Base-by-base conservation (phyloP, 257 asterid species). In the Plectranthus barbatus region DNA sequence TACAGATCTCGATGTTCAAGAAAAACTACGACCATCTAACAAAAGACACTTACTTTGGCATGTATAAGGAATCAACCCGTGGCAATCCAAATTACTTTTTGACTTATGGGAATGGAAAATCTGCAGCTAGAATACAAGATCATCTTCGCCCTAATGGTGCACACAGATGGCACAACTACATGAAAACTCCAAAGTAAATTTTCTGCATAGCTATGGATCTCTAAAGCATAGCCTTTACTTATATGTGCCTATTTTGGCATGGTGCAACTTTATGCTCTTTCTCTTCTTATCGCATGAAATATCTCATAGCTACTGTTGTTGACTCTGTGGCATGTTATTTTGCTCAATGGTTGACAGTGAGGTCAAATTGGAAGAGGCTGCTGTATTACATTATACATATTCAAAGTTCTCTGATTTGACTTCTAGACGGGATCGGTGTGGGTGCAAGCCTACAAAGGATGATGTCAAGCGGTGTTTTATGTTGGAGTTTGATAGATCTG, bases 131-230 rank as follows among this genome's bases (percentile, higher is more conserved):
- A 34, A 51, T 90, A 54, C 87, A 80, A 76, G 90, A 87, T 55
- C 84, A 84, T 80, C 92, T 90, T 67, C 92, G 92, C 57, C 92
- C 95, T 36, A 77, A 85, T 74, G 95, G 97, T 56, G 95, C 95
- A 55, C 95, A 87, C 76, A 76, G 86, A 79, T 87, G 95, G 95
- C 82, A 81, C 69, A 85, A 81, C 72, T 85, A 90, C 78, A 76
- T 77, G 87, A 87, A 85, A 75, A 72, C 77, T 24, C 91, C 91
- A 21, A 85, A 69, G 95, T 90, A 87, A 29, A 68, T 54, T 48
- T 39, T 40, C 40, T 63, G 20, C 46, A 65, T 67, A 8, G 51
- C 29, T 51, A 17, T 7, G n/a, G n/a, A 29, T 21, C 48, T 64
- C 61, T 73, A n/a, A 33, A 41, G 20, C 66, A 45, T 6, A 21